Evolutionary conservation across 768 basidiomycete genomes (phyloP).

Genomic region (Collybia sordida): DNA sequence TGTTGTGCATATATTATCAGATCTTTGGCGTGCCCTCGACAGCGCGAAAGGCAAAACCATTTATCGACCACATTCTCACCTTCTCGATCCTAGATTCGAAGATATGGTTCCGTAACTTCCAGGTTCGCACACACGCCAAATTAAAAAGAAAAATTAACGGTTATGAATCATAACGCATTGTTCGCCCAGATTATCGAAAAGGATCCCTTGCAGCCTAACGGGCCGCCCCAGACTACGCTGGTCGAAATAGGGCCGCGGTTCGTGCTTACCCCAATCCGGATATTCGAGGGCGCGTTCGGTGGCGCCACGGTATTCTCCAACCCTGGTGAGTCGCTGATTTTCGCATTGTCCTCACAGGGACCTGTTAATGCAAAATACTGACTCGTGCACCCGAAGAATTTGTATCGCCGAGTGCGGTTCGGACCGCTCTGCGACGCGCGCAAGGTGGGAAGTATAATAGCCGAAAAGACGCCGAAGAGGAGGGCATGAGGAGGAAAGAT

Average conservation of each 20-base stretch:
- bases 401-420: conserved; percentile 80
- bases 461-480: conserved; percentile 77
- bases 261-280: conserved; percentile 94
- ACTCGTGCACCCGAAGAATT: conserved; percentile 61
- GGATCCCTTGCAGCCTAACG: conserved; percentile 85
- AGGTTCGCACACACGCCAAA: conserved; percentile 49
- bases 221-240: conserved; percentile 81
- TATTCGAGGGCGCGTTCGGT: conserved; percentile 96
- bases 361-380: too few species aligned
- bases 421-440: conserved; percentile 65
- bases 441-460: conserved; percentile 80
- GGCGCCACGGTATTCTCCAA: conserved; percentile 96
- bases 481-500: conserved; percentile 63
- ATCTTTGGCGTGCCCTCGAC: conserved; percentile 93
- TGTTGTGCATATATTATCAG: conserved; percentile 55
- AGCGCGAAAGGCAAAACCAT: conserved; percentile 92
- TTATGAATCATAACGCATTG: conserved; percentile 8
- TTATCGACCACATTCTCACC: conserved; percentile 95
- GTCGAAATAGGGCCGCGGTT: conserved; percentile 98
- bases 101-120: conserved; percentile 99
- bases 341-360: conserved; percentile 15
- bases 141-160: too few species aligned
- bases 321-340: conserved; percentile 57
- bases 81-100: conserved; percentile 95
- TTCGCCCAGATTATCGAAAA: conserved; percentile 83